phyloP scores from a whole-genome alignment of 106 monocot species.

The Cymbidium sinense region DNA sequence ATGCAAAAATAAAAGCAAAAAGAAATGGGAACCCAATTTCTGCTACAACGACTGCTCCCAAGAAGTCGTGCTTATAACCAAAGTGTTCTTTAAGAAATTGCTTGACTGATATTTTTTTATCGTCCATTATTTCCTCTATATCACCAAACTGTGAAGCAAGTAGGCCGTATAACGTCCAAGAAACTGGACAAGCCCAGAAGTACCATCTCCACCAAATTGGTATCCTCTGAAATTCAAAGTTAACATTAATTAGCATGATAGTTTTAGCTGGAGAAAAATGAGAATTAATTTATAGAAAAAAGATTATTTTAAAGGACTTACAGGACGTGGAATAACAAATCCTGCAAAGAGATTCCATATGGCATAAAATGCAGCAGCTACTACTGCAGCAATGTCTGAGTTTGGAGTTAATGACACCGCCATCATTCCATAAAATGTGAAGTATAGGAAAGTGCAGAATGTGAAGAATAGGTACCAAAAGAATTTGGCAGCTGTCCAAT shows the following conservation, averaged over 20 bases:
- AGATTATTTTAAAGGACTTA: conserved; percentile 8
- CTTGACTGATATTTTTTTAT: background rate
- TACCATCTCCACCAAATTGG: conserved; percentile 34
- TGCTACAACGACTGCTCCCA: conserved; percentile 6
- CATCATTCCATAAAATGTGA: conserved; percentile 60
- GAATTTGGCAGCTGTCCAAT: conserved; percentile 40
- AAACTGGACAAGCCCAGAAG: conserved; percentile 21
- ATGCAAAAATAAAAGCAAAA: conserved; percentile 20
- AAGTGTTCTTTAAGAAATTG: conserved; percentile 6
- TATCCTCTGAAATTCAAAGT: conserved; percentile 12
- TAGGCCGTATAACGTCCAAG: conserved; percentile 23
- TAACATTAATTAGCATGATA: too few relatives aligned
- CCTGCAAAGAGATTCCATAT: conserved; percentile 31
- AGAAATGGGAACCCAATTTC: conserved; percentile 19
- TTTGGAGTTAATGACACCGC: conserved; percentile 33
- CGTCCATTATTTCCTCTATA: background rate
- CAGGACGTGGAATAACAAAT: conserved; percentile 23
- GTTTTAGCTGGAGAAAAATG: background rate
- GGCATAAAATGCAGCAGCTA: conserved; percentile 21
- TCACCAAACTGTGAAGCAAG: conserved; percentile 25
- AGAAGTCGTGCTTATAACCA: conserved; percentile 21
- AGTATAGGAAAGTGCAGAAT: conserved; percentile 46
- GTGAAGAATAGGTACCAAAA: conserved; percentile 51
- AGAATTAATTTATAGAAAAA: conserved; percentile 3
- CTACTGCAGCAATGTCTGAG: conserved; percentile 26